Evolutionary conservation across 2,329 filamentous ascomycete species (phyloP).

Genomic region (Diaporthe longicolla): DNA sequence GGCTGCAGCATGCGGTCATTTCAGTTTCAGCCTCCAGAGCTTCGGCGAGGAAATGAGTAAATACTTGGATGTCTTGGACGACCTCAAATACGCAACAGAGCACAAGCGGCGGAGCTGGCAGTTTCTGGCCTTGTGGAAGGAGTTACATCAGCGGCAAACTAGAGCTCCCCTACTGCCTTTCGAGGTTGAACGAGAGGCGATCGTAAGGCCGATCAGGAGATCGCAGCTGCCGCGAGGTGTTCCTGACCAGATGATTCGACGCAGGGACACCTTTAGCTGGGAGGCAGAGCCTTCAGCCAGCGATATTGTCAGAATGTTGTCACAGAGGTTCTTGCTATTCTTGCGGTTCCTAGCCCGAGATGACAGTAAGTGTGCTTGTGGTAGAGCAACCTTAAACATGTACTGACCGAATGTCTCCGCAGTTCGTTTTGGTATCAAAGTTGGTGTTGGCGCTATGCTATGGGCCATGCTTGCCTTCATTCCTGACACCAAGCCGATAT

Average conservation of each 20-base stretch:
- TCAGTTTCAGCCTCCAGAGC: slow-evolving; percentile 90
- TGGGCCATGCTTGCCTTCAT: slow-evolving; percentile 94
- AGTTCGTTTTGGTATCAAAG: slow-evolving; percentile 88
- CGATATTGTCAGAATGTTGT: slow-evolving; percentile 58
- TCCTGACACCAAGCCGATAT: slow-evolving; percentile 81
- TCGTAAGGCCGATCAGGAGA: slow-evolving; percentile 64
- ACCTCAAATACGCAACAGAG: slow-evolving; percentile 81
- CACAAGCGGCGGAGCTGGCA: slow-evolving; percentile 77
- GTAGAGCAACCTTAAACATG: background rate
- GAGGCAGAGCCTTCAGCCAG: slow-evolving; percentile 66
- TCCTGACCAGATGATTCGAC: slow-evolving; percentile 65
- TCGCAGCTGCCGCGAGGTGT: slow-evolving; percentile 70
- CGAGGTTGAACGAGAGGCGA: slow-evolving; percentile 59
- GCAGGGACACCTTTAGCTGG: slow-evolving; percentile 70
- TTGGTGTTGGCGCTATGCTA: slow-evolving; percentile 88
- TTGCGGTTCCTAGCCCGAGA: slow-evolving; percentile 66
- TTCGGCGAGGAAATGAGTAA: slow-evolving; percentile 91
- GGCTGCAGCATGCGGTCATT: slow-evolving; percentile 96
- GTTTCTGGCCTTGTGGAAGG: slow-evolving; percentile 87
- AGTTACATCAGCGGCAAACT: slow-evolving; percentile 40
- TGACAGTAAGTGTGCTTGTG: slow-evolving; percentile 58
- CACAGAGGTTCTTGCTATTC: slow-evolving; percentile 61
- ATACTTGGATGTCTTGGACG: slow-evolving; percentile 87
- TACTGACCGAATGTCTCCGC: slow-evolving; percentile 44
- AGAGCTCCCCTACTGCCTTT: slow-evolving; percentile 47